Base-by-base conservation (phyloP, 2,329 filamentous ascomycete genomes). In the Exophiala aquamarina region DNA sequence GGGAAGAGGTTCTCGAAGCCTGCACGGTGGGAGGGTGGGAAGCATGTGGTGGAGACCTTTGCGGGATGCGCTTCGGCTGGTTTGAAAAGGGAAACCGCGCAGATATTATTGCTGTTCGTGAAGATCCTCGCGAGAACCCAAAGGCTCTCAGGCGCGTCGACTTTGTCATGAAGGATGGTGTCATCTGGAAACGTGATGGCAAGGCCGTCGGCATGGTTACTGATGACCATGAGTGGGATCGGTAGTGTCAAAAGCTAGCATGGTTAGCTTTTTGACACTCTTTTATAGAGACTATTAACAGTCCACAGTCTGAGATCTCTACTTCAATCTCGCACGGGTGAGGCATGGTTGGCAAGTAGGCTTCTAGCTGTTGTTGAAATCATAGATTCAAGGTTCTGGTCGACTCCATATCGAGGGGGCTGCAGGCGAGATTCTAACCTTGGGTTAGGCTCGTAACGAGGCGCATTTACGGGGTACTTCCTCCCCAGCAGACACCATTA, bases 81-180 rank as follows among this genome's bases (percentile, higher is more conserved):
- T 59, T 80, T 19, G 74, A 74, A 41, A 60, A 69, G 40, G 77
- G 75, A 0, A 69, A 64, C 31, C 63, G 71, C 7, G 77, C 77
- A 0, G 78, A 81, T 61, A 68, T 81, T 9, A 68, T 79, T 38
- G 76, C 74, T 1, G 49, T 81, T 9, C 64, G 71, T 2, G 61
- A 66, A 0, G 72, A 79, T 54, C 69, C 73, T 2, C 62, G 65
- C 19, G 51, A 63, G 15, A 72, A 77, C 44, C 28, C 59, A 1
- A 53, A 58, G 15, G 71, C 71, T 2, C 49, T 81, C 21, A 67
- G 76, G 42, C 70, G 66, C 47, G 72, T 80, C 1, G 65, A 60
- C 42, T 79, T 79, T 58, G 77, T 81, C 14, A 80, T 81, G 76
- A 81, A 81, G 58, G 77, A 81, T 56, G 77, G 68, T 1, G 67